Conservation (phyloP, 1,139 yeast species). For the Debaryomycetaceae sp. region DNA sequence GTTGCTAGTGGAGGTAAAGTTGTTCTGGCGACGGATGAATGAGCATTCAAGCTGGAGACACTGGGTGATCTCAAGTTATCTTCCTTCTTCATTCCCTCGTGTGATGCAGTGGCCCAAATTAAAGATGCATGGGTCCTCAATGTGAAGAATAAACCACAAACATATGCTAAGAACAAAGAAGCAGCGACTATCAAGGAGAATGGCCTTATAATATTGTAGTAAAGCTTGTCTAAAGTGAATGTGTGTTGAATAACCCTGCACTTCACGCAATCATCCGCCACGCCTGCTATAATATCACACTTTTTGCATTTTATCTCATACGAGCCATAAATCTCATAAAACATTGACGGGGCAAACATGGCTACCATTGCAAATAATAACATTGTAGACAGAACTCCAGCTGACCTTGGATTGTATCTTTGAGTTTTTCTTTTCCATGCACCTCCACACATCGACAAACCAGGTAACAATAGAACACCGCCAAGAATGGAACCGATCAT, state of each 20-base stretch:
- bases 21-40: slow-evolving; percentile 6
- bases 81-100: slow-evolving; percentile 29
- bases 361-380: slow-evolving; percentile 84
- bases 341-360: slow-evolving; percentile 89
- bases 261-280: slow-evolving; percentile 48
- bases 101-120: slow-evolving; percentile 75
- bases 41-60: slow-evolving; percentile 27
- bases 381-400: slow-evolving; percentile 97
- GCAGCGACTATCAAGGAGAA: slow-evolving; percentile 78
- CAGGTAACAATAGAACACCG: slow-evolving; percentile 88
- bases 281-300: slow-evolving; percentile 24
- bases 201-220: slow-evolving; percentile 67
- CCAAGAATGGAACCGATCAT: slow-evolving; percentile 93
- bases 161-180: slow-evolving; percentile 77
- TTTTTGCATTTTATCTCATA: slow-evolving; percentile 71
- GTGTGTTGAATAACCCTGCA: slow-evolving; percentile 84
- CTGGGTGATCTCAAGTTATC: slow-evolving; percentile 30
- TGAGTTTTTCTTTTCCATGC: slow-evolving; percentile 90
- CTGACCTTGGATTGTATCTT: slow-evolving; percentile 90
- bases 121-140: slow-evolving; percentile 93
- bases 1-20: slow-evolving; percentile 5
- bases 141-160: slow-evolving; percentile 90
- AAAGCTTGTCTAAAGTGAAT: slow-evolving; percentile 61
- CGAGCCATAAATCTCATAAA: slow-evolving; percentile 87
- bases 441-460: slow-evolving; percentile 96